Evolutionary conservation across 192 early-diverging fungal species (phyloP).

Genomic region (Coemansia sp.): DNA sequence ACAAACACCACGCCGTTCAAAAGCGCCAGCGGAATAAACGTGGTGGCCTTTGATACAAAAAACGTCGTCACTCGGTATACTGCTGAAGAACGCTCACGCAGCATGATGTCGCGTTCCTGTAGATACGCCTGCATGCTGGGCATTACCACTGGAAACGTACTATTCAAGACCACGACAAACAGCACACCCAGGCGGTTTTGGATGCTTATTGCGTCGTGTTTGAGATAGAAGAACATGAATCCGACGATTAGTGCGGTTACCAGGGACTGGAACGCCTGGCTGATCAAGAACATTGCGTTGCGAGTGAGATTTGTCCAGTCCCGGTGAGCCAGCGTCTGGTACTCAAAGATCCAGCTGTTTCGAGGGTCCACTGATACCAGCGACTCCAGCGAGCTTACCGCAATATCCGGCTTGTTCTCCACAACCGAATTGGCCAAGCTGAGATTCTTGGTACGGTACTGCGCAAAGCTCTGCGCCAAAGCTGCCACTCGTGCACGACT

Average conservation of each 20-base stretch:
- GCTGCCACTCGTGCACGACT: slow-evolving; percentile 39
- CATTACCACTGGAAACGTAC: slow-evolving; percentile 60
- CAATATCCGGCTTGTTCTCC: not conserved
- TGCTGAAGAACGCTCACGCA: slow-evolving; percentile 61
- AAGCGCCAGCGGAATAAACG: slow-evolving; percentile 47
- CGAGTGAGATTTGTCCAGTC: slow-evolving; percentile 50
- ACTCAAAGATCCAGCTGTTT: slow-evolving; percentile 52
- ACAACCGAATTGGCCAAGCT: not conserved
- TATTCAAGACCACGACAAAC: slow-evolving; percentile 53
- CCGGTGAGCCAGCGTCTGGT: slow-evolving; percentile 44
- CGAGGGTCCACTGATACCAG: not conserved
- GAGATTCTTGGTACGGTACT: slow-evolving; percentile 13
- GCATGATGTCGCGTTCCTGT: slow-evolving; percentile 56
- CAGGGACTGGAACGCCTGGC: slow-evolving; percentile 37
- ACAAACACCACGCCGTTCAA: slow-evolving; percentile 34
- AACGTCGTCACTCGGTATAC: slow-evolving; percentile 62
- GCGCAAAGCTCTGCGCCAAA: slow-evolving; percentile 32
- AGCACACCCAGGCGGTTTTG: slow-evolving; percentile 53
- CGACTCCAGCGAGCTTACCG: not conserved
- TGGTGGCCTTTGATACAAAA: slow-evolving; percentile 62
- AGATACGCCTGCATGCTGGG: slow-evolving; percentile 47
- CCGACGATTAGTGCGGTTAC: slow-evolving; percentile 52
- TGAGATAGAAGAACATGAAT: slow-evolving; percentile 58
- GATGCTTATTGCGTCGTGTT: slow-evolving; percentile 46
- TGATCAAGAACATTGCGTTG: slow-evolving; percentile 36